phyloP scores from a whole-genome alignment of 192 early-diverging fungal species.

The Piromyces sp. region DNA sequence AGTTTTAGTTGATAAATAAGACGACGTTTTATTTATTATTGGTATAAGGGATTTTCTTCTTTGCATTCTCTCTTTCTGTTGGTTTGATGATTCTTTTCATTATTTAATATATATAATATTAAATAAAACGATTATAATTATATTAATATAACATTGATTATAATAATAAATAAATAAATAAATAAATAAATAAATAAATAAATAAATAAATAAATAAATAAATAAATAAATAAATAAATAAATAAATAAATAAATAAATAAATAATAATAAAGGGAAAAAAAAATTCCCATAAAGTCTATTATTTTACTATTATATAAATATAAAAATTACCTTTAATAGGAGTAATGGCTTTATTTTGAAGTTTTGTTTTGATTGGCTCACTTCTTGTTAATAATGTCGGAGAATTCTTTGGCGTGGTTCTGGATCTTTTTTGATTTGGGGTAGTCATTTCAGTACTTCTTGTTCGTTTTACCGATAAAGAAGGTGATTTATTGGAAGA shows the following conservation, averaged over 20 bases:
- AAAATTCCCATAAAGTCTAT: too few species aligned
- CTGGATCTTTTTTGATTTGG: neutral
- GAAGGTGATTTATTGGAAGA: neutral
- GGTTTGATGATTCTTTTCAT: neutral
- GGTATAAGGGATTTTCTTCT: neutral
- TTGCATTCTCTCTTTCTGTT: neutral
- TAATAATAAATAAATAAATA: too few species aligned
- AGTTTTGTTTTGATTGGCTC: neutral
- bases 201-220: neutral
- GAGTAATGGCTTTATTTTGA: neutral
- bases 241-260: too few species aligned
- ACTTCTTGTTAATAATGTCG: neutral
- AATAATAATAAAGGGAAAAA: too few species aligned
- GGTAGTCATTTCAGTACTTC: neutral
- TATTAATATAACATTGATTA: too few species aligned
- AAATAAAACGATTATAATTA: too few species aligned
- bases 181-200: neutral
- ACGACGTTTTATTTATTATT: neutral
- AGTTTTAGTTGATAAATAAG: neutral
- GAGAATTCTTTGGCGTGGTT: neutral
- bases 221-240: neutral
- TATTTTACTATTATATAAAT: too few species aligned
- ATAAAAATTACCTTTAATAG: neutral
- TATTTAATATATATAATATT: neutral
- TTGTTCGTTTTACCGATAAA: neutral